Conservation (phyloP, 2,329 filamentous ascomycete genomes). For the Hypoxylon sp. region DNA sequence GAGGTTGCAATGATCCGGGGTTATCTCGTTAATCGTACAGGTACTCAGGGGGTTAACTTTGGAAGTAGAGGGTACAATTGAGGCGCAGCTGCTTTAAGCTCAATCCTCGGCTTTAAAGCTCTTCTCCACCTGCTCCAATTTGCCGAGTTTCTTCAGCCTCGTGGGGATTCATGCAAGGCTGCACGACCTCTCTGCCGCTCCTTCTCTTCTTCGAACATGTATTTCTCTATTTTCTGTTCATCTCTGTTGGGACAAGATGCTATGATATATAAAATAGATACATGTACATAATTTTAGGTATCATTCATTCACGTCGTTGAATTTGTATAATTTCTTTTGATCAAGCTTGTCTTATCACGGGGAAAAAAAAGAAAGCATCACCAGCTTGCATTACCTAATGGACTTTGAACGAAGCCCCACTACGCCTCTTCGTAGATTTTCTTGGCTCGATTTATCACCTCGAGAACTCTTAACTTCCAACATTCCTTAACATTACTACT, state of each 20-base stretch:
- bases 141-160: not conserved
- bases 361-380: not conserved
- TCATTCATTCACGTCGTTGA: too few relatives aligned
- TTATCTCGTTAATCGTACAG: slow-evolving; percentile 21
- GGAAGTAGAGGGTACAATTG: slow-evolving; percentile 26
- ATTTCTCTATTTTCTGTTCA: not conserved
- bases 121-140: not conserved
- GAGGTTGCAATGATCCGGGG: slow-evolving; percentile 15
- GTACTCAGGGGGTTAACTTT: slow-evolving; percentile 26
- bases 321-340: not conserved
- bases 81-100: slow-evolving; percentile 21
- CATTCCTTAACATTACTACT: not conserved
- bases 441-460: slow-evolving; percentile 3
- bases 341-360: not conserved
- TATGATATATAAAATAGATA: not conserved
- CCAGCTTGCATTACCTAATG: slow-evolving; percentile 13
- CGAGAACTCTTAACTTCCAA: not conserved
- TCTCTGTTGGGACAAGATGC: too few relatives aligned
- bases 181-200: too few relatives aligned
- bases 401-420: slow-evolving; percentile 15
- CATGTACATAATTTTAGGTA: too few relatives aligned
- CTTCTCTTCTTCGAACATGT: too few relatives aligned
- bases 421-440: slow-evolving; percentile 18
- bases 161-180: slow-evolving; percentile 25
- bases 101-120: slow-evolving; percentile 9